These are phyloP conservation scores for Astrephomene gubernaculifera DNA, from an alignment of 139 green algal genomes.

Conservation along the genomic window DNA sequence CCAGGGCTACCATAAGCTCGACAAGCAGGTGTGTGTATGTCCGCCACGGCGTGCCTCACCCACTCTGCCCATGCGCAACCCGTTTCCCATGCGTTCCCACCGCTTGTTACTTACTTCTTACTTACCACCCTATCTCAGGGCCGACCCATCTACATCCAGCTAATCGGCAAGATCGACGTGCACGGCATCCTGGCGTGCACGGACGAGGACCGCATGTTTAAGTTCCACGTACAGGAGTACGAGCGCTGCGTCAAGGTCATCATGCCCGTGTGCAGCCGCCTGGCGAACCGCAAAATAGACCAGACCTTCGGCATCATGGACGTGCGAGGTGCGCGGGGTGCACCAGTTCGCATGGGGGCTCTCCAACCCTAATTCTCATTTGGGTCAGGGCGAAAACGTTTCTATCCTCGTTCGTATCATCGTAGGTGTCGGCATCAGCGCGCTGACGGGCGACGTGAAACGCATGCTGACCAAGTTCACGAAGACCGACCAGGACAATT, in stretches of 20 bases:
- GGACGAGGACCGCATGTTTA: conserved; percentile 89
- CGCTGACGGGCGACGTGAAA: conserved; percentile 71
- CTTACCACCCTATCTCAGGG: conserved; percentile 64
- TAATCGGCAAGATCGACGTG: conserved; percentile 86
- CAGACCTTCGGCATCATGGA: conserved; percentile 94
- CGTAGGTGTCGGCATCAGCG: conserved; percentile 76
- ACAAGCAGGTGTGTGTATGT: conserved; percentile 69
- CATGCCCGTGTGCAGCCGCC: conserved; percentile 82
- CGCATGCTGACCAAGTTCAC: conserved; percentile 70
- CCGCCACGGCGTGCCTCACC: too few species aligned
- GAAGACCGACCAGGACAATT: conserved; percentile 79
- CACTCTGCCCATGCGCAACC: too few species aligned
- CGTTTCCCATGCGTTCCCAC: too few species aligned
- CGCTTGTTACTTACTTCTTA: too few species aligned
- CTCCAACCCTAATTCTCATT: not conserved
- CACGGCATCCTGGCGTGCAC: conserved; percentile 80
- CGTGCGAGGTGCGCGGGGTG: conserved; percentile 70
- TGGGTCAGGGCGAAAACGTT: not conserved
- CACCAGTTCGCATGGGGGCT: not conserved
- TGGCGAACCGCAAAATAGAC: conserved; percentile 78
- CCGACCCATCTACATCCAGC: conserved; percentile 90
- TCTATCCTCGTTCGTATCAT: not conserved
- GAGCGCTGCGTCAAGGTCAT: conserved; percentile 90
- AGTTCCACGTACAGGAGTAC: conserved; percentile 86
- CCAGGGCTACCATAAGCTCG: conserved; percentile 80